Percentiles rank a stretch among this genome's conserved stretches.
Evolutionary conservation across 345 rosid genomes (phyloP).

Genomic region (Melaleuca quinquenervia): DNA sequence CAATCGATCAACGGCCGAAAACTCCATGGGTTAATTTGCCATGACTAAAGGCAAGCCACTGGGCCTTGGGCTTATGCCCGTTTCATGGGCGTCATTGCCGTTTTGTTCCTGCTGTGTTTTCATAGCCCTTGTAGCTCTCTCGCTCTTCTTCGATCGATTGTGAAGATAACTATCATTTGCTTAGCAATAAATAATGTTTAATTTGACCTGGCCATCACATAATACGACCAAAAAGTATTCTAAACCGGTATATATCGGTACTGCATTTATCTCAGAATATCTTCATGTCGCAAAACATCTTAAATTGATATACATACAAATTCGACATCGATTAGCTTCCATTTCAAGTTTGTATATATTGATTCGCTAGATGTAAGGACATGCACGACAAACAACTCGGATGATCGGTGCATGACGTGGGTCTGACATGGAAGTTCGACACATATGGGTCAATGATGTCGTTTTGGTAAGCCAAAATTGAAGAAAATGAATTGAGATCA

Average conservation of each 20-base stretch:
- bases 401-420: background rate
- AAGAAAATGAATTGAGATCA: background rate
- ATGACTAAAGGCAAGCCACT: background rate
- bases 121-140: background rate
- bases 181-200: background rate
- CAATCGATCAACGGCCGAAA: background rate
- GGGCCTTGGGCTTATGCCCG: background rate
- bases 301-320: rapidly evolving
- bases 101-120: background rate
- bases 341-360: rapidly evolving
- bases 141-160: background rate
- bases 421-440: background rate
- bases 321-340: background rate
- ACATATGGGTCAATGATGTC: too few species aligned
- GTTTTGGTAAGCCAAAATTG: background rate
- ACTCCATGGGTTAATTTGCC: background rate
- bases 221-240: background rate
- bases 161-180: background rate
- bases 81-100: too few species aligned
- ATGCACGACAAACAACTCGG: too few species aligned
- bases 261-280: background rate
- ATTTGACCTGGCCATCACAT: background rate
- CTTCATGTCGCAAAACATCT: background rate
- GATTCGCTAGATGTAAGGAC: background rate
- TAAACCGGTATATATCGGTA: rapidly evolving